A percentile compares a stretch with the other conserved stretches of the same genome.
Conservation (phyloP, 2,329 filamentous ascomycete species). For the Phyllosticta citriasiana region DNA sequence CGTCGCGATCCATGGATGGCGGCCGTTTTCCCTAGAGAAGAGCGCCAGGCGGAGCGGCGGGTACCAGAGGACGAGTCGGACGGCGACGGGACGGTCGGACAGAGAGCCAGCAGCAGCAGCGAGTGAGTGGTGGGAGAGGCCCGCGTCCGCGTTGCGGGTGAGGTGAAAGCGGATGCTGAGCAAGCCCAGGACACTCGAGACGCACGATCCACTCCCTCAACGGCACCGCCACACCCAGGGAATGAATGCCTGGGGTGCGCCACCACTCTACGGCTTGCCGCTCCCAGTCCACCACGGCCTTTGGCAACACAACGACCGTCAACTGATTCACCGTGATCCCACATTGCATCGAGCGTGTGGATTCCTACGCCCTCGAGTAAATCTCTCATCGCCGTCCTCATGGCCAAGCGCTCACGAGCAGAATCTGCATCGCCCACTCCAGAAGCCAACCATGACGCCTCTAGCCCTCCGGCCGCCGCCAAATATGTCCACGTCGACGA, state of each 20-base stretch:
- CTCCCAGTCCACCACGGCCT: not conserved
- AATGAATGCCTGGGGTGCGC: not conserved
- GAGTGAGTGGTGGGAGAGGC: not conserved
- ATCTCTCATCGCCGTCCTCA: constrained; percentile 21
- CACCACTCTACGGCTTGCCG: not conserved
- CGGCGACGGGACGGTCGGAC: not conserved
- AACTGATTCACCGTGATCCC: no score
- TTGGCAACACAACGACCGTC: no score
- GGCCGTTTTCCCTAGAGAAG: constrained; percentile 6
- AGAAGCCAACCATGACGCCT: constrained; percentile 1
- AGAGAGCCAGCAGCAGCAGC: not conserved
- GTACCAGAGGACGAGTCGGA: not conserved
- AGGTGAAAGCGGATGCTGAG: not conserved
- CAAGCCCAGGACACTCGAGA: not conserved
- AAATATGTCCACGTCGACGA: constrained; percentile 46
- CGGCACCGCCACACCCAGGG: not conserved
- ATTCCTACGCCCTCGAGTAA: constrained; percentile 4
- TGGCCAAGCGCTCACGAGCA: constrained; percentile 53
- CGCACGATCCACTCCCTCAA: no score
- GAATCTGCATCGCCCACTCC: constrained; percentile 33
- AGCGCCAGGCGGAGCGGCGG: not conserved
- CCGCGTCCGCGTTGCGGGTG: not conserved
- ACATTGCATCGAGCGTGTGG: no score
- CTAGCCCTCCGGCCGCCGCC: constrained; percentile 18
- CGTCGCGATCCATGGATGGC: constrained; percentile 45